These are phyloP conservation scores for Paecilomyces sp. DNA, from an alignment of 2,329 filamentous ascomycete species.

Conservation along the genomic window DNA sequence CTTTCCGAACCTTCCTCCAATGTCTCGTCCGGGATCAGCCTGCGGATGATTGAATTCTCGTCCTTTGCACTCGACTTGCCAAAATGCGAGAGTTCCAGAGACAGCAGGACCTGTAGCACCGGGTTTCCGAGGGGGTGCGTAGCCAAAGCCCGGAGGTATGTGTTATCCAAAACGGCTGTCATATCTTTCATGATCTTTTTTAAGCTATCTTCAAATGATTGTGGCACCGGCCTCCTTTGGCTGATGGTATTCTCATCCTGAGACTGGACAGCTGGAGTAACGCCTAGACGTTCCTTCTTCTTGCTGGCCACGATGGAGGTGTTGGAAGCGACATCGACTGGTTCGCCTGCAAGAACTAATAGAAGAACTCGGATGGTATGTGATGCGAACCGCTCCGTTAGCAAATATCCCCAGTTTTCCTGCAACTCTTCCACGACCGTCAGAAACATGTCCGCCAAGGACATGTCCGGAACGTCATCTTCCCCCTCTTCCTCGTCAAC, in stretches of 20 bases:
- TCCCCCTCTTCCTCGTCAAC: slow-evolving; percentile 40
- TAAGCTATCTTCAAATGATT: slow-evolving; percentile 67
- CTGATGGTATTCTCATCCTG: slow-evolving; percentile 43
- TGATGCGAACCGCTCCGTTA: slow-evolving; percentile 85
- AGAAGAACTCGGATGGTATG: slow-evolving; percentile 83
- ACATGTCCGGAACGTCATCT: slow-evolving; percentile 43
- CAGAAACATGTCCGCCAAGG: slow-evolving; percentile 81
- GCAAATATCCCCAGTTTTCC: slow-evolving; percentile 69
- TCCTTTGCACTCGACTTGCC: slow-evolving; percentile 60
- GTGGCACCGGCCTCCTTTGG: slow-evolving; percentile 57
- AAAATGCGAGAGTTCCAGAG: slow-evolving; percentile 72
- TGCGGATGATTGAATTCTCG: slow-evolving; percentile 62
- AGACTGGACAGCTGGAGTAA: slow-evolving; percentile 31
- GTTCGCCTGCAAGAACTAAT: slow-evolving; percentile 74
- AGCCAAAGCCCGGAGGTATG: slow-evolving; percentile 73
- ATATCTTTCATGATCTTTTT: slow-evolving; percentile 77
- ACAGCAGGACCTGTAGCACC: slow-evolving; percentile 80
- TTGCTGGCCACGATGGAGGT: slow-evolving; percentile 80
- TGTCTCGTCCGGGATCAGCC: slow-evolving; percentile 72
- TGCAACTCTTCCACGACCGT: slow-evolving; percentile 82
- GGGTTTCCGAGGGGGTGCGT: slow-evolving; percentile 89
- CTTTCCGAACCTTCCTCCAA: slow-evolving; percentile 66
- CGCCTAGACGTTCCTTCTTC: slow-evolving; percentile 77
- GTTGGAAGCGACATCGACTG: slow-evolving; percentile 62
- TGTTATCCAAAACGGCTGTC: slow-evolving; percentile 66